Base-by-base conservation (phyloP, 306 rosid genomes). In the Vigna trinervia region DNA sequence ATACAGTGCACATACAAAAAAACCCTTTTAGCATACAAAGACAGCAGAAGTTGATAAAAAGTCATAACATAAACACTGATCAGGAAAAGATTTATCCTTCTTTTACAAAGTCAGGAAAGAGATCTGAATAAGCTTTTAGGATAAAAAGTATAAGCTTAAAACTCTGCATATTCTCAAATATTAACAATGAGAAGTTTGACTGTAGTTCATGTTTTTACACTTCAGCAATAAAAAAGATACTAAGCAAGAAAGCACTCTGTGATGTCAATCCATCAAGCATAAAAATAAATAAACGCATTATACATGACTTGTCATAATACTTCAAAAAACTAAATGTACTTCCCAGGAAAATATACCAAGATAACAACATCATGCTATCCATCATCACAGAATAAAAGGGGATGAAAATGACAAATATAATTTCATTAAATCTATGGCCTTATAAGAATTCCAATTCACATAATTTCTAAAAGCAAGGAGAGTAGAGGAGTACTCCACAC, bases 271-370 rank as follows among this genome's bases (percentile, higher is more conserved):
- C 6, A 56, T 22, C 34, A 17, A 17, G 59, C 59, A 53, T 19
- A 17, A 17, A 53, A 17, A 17, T 17, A 53, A n/a, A 53, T 51
- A 53, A 53, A 8, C 26, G 26, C 8, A 4, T 17, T 52, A 52
- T 13, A 47, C 8, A 17, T 52, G 3, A 50, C 4, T 52, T 17
- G 12, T 52, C 8, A 52, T 17, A 51, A 52, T 52, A 52, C 26
- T 52, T 52, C 12, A 52, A 52, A 52, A n/a, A 52, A 52, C 58
- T 4, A n/a, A 51, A 52, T 13, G 46, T 11, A 39, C 13, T 39
- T 52, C 39, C 38, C 38, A 61, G 61, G 28, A 74, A 62, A 28
- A 74, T 12, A 74, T 45, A 45, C 45, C 19, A 48, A 19, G 71
- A 62, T 34, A 48, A 75, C 39, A 38, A 75, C 39, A 38, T 8